Base-by-base conservation (phyloP, 305 asterid genomes). In the Salvia sclarea region DNA sequence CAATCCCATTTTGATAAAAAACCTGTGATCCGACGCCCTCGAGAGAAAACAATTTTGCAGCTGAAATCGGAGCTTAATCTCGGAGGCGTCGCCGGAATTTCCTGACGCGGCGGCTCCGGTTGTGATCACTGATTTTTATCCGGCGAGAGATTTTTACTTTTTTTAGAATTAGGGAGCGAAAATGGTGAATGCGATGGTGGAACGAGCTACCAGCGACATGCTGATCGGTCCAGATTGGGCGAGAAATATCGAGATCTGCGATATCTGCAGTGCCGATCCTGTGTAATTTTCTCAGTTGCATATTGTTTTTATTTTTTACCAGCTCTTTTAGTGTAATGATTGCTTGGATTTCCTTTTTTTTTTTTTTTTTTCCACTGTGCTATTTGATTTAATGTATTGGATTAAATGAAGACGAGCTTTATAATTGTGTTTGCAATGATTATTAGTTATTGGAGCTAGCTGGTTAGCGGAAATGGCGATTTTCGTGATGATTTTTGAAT, bases 151-250 rank as follows among this genome's bases (percentile, higher is more conserved):
- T 40, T 25, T 6, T 37, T 37, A 8, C 45, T 52, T 30, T n/a
- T n/a, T n/a, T n/a, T n/a, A n/a, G n/a, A n/a, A n/a, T n/a, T 48
- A 11, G 25, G 69, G 37, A 61, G 33, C 75, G 68, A 77, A 58
- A 62, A 93, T 91, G 98, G 96, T 91, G 79, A 93, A 91, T 76
- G 80, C 95, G 17, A 79, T 88, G 96, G 96, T 93, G 86, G 95
- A 90, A 53, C 80, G 96, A 54, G 97, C 98, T 58, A 93, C 98
- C 41, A 93, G 92, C 86, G 92, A 83, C 48, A 78, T 88, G 97
- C 94, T 90, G 22, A 91, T 93, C 78, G 98, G 97, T 65, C 98
- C 97, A 37, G 98, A 90, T 88, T 93, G 98, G 97, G 96, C 98
- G 63, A 90, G 88, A 95, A 93, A 91, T 76, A 78, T 87, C 61